These are phyloP conservation scores for Chrysopogon serrulatus DNA, from an alignment of 176 grass and related monocot genomes.

Conservation along the genomic window DNA sequence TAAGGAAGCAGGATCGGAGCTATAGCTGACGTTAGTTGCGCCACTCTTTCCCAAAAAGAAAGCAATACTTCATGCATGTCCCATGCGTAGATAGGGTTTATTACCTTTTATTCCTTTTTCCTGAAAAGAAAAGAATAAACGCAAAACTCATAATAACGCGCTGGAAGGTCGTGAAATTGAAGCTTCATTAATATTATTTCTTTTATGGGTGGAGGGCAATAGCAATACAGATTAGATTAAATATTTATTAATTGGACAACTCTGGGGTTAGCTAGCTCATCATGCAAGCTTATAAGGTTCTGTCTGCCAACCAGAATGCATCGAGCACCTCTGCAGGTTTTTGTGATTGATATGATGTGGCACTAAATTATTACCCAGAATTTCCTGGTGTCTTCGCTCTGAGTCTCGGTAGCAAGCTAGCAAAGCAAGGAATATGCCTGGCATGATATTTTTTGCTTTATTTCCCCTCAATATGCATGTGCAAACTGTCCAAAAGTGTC, in stretches of 20 bases:
- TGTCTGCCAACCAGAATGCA: slow-evolving; percentile 39
- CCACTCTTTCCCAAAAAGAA: background rate
- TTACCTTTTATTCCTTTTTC: background rate
- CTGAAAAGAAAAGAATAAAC: background rate
- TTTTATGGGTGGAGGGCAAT: background rate
- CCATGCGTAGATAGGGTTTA: background rate
- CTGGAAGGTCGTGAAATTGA: slow-evolving; percentile 25
- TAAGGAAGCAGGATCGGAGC: background rate
- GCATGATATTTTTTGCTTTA: background rate
- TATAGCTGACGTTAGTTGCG: background rate
- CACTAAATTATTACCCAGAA: background rate
- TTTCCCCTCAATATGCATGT: slow-evolving; percentile 27
- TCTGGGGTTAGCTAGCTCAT: background rate
- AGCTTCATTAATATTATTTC: background rate
- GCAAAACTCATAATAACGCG: background rate
- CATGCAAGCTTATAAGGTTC: slow-evolving; percentile 9
- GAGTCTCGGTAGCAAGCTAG: slow-evolving; percentile 18
- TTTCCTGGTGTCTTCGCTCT: background rate
- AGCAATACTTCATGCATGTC: background rate
- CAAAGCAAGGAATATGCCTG: slow-evolving; percentile 53
- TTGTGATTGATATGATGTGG: background rate
- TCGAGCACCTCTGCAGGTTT: slow-evolving; percentile 12
- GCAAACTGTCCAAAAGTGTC: slow-evolving; percentile 34
- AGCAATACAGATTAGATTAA: background rate
- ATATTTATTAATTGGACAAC: background rate